phyloP scores from a whole-genome alignment of 768 basidiomycete species.

The Auricularia sp. region DNA sequence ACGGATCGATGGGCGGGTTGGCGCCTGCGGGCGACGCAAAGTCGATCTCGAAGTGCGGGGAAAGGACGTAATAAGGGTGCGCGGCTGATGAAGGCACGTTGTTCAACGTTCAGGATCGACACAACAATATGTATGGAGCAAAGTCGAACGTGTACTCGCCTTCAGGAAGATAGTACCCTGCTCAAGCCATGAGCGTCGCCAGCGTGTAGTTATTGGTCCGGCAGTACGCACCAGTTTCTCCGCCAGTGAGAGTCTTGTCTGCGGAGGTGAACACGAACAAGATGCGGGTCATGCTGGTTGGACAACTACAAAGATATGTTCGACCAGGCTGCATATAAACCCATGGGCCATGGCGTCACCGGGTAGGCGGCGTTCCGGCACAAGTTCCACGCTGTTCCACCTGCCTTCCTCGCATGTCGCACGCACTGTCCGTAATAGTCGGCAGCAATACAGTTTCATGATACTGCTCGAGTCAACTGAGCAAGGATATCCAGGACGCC shows the following conservation, averaged over 20 bases:
- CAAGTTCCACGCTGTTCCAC: too few species aligned
- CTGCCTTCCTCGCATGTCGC: too few species aligned
- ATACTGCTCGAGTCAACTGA: too few species aligned
- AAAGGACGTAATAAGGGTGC: slow-evolving; percentile 55
- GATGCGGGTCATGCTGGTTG: slow-evolving; percentile 17
- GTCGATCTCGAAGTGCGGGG: slow-evolving; percentile 40
- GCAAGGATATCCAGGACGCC: too few species aligned
- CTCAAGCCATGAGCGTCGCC: neutral
- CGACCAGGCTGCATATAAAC: too few species aligned
- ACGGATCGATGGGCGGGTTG: slow-evolving; percentile 58
- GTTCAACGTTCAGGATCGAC: neutral
- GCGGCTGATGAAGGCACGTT: slow-evolving; percentile 28
- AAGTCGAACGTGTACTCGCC: neutral
- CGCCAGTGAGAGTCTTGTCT: slow-evolving; percentile 42
- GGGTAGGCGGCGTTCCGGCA: too few species aligned
- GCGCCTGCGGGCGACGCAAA: slow-evolving; percentile 54
- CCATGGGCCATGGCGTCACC: too few species aligned
- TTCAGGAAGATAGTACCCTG: neutral
- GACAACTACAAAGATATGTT: too few species aligned
- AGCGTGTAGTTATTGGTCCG: neutral
- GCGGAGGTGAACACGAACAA: slow-evolving; percentile 69
- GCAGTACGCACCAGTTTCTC: slow-evolving; percentile 26
- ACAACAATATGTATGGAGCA: too few species aligned
- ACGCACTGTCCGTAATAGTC: too few species aligned
- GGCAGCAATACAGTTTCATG: too few species aligned